Evolutionary conservation across 768 basidiomycete species (phyloP).

Genomic region (Mycena vulgaris): DNA sequence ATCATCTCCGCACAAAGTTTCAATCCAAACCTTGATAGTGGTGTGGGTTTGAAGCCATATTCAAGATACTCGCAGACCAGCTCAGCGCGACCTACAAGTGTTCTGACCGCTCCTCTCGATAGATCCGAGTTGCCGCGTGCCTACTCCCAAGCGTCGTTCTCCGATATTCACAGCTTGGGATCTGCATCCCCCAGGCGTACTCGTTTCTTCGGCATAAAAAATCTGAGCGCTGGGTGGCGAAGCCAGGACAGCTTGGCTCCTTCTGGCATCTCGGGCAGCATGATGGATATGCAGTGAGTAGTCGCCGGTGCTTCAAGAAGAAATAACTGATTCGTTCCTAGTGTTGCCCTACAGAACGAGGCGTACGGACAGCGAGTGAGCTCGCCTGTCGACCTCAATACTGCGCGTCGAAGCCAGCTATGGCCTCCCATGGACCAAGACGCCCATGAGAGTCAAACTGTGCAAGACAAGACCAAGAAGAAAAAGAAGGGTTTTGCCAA

Average conservation of each 20-base stretch:
- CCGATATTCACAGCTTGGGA: slow-evolving; percentile 82
- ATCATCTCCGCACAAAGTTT: slow-evolving; percentile 78
- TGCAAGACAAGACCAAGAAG: slow-evolving; percentile 74
- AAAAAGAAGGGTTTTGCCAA: slow-evolving; percentile 85
- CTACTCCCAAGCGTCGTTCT: slow-evolving; percentile 86
- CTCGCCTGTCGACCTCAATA: slow-evolving; percentile 54
- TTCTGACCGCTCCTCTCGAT: slow-evolving; percentile 71
- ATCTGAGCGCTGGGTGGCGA: slow-evolving; percentile 78
- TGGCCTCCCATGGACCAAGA: slow-evolving; percentile 62
- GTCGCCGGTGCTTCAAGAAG: background rate
- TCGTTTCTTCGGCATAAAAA: slow-evolving; percentile 85
- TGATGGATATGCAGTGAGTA: slow-evolving; percentile 94
- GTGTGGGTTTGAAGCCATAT: slow-evolving; percentile 67
- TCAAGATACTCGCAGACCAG: slow-evolving; percentile 73
- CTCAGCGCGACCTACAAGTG: slow-evolving; percentile 72
- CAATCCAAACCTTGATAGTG: slow-evolving; percentile 69
- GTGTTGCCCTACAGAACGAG: slow-evolving; percentile 86
- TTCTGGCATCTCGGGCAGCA: slow-evolving; percentile 89
- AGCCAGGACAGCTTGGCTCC: slow-evolving; percentile 87
- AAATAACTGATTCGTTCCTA: slow-evolving; percentile 47
- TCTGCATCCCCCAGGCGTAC: slow-evolving; percentile 78
- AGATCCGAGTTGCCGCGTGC: slow-evolving; percentile 75
- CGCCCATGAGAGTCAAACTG: slow-evolving; percentile 33
- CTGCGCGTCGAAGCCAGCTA: slow-evolving; percentile 65
- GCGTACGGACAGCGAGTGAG: slow-evolving; percentile 49